phyloP scores from a whole-genome alignment of 2,329 filamentous ascomycete genomes.

The Stagonosporopsis chrysanthemi region DNA sequence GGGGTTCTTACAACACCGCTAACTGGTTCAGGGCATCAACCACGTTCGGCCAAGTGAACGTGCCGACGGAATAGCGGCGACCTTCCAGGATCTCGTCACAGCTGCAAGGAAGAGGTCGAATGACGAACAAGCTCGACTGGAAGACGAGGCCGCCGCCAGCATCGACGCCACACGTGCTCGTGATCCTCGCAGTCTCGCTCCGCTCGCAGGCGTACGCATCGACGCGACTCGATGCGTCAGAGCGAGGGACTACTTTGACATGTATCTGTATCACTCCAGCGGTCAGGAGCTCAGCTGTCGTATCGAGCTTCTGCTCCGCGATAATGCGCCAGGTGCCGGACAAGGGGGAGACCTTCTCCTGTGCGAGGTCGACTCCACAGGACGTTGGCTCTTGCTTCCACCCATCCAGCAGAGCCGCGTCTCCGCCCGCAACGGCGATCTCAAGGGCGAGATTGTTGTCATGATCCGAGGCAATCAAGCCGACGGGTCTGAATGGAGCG shows the following conservation, averaged over 20 bases:
- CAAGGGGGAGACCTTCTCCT: conserved; percentile 86
- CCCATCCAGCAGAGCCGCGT: conserved; percentile 76
- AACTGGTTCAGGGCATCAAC: conserved; percentile 62
- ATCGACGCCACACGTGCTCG: conserved; percentile 83
- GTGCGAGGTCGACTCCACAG: conserved; percentile 81
- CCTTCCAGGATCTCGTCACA: conserved; percentile 76
- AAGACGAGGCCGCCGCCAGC: conserved; percentile 84
- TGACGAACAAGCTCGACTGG: conserved; percentile 74
- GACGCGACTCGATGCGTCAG: conserved; percentile 82
- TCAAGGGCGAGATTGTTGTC: conserved; percentile 76
- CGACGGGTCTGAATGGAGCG: conserved; percentile 75
- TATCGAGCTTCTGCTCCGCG: conserved; percentile 84
- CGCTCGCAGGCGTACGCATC: conserved; percentile 73
- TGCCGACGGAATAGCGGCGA: conserved; percentile 65
- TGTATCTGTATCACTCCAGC: conserved; percentile 85
- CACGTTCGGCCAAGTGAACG: conserved; percentile 62
- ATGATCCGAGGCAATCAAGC: conserved; percentile 81
- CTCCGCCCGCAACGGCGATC: conserved; percentile 80
- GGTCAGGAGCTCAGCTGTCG: conserved; percentile 90
- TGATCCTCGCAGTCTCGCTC: conserved; percentile 78
- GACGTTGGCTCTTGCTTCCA: conserved; percentile 89
- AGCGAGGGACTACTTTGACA: conserved; percentile 87
- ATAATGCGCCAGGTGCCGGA: conserved; percentile 72
- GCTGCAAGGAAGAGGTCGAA: conserved; percentile 77
- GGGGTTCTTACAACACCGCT: conserved; percentile 26